phyloP scores from a whole-genome alignment of 164 flowering plant species.

The Kingdonia uniflora region DNA sequence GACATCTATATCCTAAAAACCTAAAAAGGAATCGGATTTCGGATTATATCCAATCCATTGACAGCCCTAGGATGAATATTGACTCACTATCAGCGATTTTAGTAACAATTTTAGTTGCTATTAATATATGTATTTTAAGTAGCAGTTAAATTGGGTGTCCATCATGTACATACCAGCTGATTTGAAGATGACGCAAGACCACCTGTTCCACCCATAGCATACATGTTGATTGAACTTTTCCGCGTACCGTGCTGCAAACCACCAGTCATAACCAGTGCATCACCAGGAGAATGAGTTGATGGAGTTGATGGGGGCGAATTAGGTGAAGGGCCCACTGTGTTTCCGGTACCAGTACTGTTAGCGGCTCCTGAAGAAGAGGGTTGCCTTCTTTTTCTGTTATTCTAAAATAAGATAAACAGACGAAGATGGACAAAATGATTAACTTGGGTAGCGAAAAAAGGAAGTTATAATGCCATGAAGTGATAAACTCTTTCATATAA shows the following conservation, averaged over 20 bases:
- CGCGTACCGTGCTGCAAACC: slow-evolving; percentile 52
- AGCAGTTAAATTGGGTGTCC: too few species aligned
- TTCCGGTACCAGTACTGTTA: slow-evolving; percentile 78
- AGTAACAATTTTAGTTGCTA: too few species aligned
- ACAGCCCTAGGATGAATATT: too few species aligned
- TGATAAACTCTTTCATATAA: too few species aligned
- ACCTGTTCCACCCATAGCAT: slow-evolving; percentile 66
- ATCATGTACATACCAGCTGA: slow-evolving; percentile 49
- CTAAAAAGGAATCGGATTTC: too few species aligned
- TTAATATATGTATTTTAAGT: too few species aligned
- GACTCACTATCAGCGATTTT: too few species aligned
- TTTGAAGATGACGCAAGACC: slow-evolving; percentile 77
- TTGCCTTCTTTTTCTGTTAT: slow-evolving; percentile 66
- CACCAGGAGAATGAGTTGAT: slow-evolving; percentile 71
- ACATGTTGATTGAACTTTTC: slow-evolving; percentile 49
- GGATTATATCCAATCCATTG: too few species aligned
- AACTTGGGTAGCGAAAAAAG: neutral
- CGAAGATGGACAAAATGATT: slow-evolving; percentile 3
- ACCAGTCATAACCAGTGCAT: slow-evolving; percentile 43
- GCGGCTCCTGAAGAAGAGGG: slow-evolving; percentile 79
- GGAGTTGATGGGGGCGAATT: slow-evolving; percentile 63
- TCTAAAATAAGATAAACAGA: slow-evolving; percentile 25
- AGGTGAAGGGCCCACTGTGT: slow-evolving; percentile 68
- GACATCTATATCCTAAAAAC: too few species aligned
- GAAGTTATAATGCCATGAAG: too few species aligned